A percentile compares a stretch with the other conserved stretches of the same genome.
Conservation (phyloP, 768 basidiomycete species). For the Candolleomyces efflorescens region DNA sequence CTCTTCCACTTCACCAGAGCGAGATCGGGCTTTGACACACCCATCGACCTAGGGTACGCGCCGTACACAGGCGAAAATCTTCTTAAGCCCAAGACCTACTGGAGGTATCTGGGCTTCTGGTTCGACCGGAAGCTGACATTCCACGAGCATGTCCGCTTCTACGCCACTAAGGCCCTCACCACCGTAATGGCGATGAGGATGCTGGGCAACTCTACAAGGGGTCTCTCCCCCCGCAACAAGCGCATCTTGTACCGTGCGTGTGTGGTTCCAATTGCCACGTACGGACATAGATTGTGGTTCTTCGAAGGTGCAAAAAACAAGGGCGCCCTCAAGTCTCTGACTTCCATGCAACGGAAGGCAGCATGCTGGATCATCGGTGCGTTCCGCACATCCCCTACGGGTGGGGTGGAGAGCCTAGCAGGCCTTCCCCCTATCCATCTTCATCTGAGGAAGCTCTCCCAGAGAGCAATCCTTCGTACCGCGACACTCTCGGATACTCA, state of each 20-base stretch:
- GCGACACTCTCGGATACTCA: not conserved
- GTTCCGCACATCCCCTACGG: slow-evolving; percentile 2
- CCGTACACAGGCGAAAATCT: not conserved
- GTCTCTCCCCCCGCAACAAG: slow-evolving; percentile 3
- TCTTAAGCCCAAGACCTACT: not conserved
- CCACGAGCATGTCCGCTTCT: not conserved
- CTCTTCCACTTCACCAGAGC: not conserved
- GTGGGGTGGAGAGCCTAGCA: not conserved
- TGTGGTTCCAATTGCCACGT: slow-evolving; percentile 6
- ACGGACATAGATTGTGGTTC: slow-evolving; percentile 2
- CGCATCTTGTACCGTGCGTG: slow-evolving; percentile 5
- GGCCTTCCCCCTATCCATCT: slow-evolving; percentile 3
- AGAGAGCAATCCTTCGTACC: not conserved
- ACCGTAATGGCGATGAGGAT: slow-evolving; percentile 17
- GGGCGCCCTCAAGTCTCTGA: not conserved
- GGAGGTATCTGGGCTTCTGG: not conserved
- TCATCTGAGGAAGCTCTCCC: not conserved
- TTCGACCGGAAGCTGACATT: not conserved
- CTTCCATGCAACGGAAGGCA: slow-evolving; percentile 2
- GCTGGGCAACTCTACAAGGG: slow-evolving; percentile 2
- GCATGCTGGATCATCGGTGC: slow-evolving; percentile 2
- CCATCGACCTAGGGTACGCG: no score
- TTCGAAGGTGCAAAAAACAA: slow-evolving; percentile 2
- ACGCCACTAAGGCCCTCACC: not conserved
- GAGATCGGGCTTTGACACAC: no score